A percentile compares a stretch with the other conserved stretches of the same genome.
Conservation (phyloP, 2,329 filamentous ascomycete genomes). For the Penicillium concentricum region DNA sequence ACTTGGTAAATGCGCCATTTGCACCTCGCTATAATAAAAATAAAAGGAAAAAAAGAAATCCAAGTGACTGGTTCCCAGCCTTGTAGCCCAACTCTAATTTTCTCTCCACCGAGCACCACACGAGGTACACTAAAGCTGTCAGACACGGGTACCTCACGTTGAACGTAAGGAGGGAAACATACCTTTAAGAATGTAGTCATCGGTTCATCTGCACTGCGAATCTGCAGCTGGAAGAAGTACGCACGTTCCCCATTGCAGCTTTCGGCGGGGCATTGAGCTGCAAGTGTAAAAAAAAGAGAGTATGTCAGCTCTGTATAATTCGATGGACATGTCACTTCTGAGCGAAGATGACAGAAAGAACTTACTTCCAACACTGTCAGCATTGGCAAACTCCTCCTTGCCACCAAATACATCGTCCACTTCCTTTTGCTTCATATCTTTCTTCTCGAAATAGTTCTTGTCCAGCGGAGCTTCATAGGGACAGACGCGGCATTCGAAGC, state of each 20-base stretch:
- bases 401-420: conserved; percentile 89
- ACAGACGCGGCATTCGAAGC: conserved; percentile 92
- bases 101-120: conserved; percentile 51
- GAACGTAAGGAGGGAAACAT: conserved; percentile 24
- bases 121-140: conserved; percentile 42
- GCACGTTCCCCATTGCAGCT: conserved; percentile 79
- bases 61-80: neutral
- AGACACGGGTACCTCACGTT: conserved; percentile 20
- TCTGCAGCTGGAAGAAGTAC: conserved; percentile 96
- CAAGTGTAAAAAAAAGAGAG: neutral
- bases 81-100: conserved; percentile 33
- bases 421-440: conserved; percentile 77
- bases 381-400: conserved; percentile 84
- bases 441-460: conserved; percentile 77
- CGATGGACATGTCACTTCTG: neutral
- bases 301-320: neutral
- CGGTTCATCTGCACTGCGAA: conserved; percentile 95
- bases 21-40: conserved; percentile 8
- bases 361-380: conserved; percentile 71
- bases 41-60: conserved; percentile 6
- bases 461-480: conserved; percentile 86
- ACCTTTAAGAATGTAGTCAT: conserved; percentile 97
- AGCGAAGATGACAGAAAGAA: conserved; percentile 2
- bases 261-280: conserved; percentile 78
- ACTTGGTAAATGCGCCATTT: conserved; percentile 5